Percentiles rank a stretch among this genome's conserved stretches.
phyloP scores from a whole-genome alignment of 2,329 filamentous ascomycete species.

The Orbilia javanica region DNA sequence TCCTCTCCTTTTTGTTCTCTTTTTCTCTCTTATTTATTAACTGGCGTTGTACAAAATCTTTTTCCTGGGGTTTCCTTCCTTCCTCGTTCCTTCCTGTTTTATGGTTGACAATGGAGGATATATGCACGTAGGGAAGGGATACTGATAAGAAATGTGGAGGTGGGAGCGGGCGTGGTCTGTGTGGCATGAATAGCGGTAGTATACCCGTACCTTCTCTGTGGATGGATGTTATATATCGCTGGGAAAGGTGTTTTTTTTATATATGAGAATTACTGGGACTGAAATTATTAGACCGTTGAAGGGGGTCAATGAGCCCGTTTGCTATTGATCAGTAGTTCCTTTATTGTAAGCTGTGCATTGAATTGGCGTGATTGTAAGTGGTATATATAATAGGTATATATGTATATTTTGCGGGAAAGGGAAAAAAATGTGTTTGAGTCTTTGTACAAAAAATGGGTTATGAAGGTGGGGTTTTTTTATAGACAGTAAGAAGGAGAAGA shows the following conservation, averaged over 20 bases:
- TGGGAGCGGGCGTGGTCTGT: too few relatives aligned
- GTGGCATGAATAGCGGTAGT: too few relatives aligned
- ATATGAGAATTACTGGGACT: neutral
- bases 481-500: neutral
- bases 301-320: too few relatives aligned
- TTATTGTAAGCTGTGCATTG: too few relatives aligned
- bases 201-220: too few relatives aligned
- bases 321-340: too few relatives aligned
- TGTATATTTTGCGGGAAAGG: neutral
- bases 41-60: constrained; percentile 2
- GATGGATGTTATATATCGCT: too few relatives aligned
- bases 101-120: neutral
- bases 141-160: too few relatives aligned
- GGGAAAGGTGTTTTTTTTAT: neutral
- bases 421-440: too few relatives aligned
- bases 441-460: neutral
- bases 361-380: neutral
- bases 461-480: neutral
- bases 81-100: neutral
- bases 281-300: neutral
- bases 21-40: neutral
- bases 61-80: neutral
- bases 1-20: neutral
- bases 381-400: neutral
- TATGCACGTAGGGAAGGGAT: neutral